Evolutionary conservation across 2,329 filamentous ascomycete species (phyloP), one percentile per base, ranked within the genome.

Genomic region (Claviceps sp.): DNA sequence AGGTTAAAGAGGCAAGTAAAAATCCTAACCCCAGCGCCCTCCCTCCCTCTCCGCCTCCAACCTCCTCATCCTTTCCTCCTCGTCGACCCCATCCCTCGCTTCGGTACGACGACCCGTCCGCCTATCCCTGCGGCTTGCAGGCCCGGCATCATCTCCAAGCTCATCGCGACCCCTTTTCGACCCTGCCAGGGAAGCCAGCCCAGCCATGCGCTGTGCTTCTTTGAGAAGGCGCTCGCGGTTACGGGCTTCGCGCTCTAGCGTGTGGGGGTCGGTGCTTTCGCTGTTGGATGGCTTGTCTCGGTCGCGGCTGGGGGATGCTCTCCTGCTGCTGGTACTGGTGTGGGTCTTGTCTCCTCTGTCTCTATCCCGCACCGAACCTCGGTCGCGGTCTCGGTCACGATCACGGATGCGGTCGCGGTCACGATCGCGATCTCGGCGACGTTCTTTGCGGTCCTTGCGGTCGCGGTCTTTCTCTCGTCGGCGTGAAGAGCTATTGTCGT

Each of bases 161-260:
- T 70, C 73, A 18, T 74, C 73, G n/a, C 75, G 68, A 49, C 70
- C 65, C 56, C 79, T 66, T 65, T 82, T 77, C 58, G 70, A 59
- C 51, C 72, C 69, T 41, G 67, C 66, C 34, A 75, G 60, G 50
- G 73, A 69, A 2, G 71, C 65, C 50, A 81, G 63, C 44, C 77
- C 72, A 45, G 80, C 73, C 65, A 84, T 78, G 38, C 79, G 76
- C 65, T 86, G 81, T 41, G 81, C 79, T 65, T 88, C 84, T 60
- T 82, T 84, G 13, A 84, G 70, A 50, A 86, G 70, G 26, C 84
- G 73, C 63, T 85, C 82, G 46, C 82, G 74, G 60, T 84, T 77
- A 16, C 81, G 72, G 13, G 78, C 78, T 62, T 86, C 83, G 22
- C 84, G 79, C 65, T 88, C 84, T 0, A 82, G 70, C 1, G 84